Evolutionary conservation across 257 asterid genomes (phyloP).

Genomic region (Coffea eugenioides): DNA sequence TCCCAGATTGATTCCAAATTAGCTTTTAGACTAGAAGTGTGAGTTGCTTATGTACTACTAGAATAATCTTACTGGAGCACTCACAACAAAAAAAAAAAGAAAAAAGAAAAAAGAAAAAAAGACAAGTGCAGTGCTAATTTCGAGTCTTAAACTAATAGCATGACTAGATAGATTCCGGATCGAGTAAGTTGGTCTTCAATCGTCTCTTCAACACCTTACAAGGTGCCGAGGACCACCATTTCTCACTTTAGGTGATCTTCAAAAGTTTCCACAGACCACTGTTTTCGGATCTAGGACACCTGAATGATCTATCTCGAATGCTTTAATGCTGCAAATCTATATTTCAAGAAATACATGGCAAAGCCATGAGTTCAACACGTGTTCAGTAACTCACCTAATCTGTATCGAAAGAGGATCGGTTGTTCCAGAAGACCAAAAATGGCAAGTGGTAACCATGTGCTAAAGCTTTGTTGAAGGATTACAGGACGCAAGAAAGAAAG

Average conservation of each 20-base stretch:
- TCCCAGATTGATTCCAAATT: background rate
- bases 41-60: background rate
- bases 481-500: slow-evolving; percentile 16
- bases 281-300: slow-evolving; percentile 43
- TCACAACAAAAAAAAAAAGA: no score
- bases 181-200: background rate
- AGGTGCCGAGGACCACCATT: slow-evolving; percentile 24
- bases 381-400: background rate
- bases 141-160: background rate
- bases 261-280: slow-evolving; percentile 23
- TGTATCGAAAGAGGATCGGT: background rate
- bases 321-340: background rate
- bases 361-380: slow-evolving; percentile 19
- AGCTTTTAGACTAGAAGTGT: background rate
- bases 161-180: slow-evolving; percentile 3
- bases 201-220: background rate
- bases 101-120: no score
- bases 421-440: slow-evolving; percentile 4
- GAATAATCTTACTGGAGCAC: background rate
- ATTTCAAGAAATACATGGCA: background rate
- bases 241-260: background rate
- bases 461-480: slow-evolving; percentile 25
- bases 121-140: background rate
- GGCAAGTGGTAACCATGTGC: slow-evolving; percentile 52
- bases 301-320: slow-evolving; percentile 28